A percentile compares a stretch with the other conserved stretches of the same genome.
Conservation (phyloP, 2,329 filamentous ascomycete genomes). For the Graphilbum ipis-grandicollis region DNA sequence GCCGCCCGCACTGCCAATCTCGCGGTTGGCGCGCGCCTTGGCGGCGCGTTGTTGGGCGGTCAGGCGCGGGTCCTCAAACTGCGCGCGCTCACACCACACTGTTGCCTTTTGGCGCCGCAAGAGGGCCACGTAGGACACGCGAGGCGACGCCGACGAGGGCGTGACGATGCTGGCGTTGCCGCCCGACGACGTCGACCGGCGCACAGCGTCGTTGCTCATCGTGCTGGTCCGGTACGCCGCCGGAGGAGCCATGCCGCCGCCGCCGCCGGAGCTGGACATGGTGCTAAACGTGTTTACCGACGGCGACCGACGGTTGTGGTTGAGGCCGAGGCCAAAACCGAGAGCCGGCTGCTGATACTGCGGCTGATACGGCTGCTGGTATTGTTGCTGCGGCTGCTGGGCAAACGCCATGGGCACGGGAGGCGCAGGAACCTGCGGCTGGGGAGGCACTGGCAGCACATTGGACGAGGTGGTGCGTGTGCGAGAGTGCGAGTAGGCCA, state of each 20-base stretch:
- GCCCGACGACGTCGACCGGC: constrained; percentile 64
- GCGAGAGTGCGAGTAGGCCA: constrained; percentile 33
- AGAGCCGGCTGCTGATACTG: constrained; percentile 6
- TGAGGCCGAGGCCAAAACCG: constrained; percentile 14
- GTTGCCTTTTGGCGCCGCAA: constrained; percentile 94
- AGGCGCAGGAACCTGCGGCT: constrained; percentile 11
- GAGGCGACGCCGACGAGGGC: constrained; percentile 16
- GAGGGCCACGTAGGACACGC: constrained; percentile 79
- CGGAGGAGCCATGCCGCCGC: constrained; percentile 23
- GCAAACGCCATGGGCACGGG: constrained; percentile 11
- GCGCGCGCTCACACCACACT: constrained; percentile 91
- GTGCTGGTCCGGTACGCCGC: constrained; percentile 39
- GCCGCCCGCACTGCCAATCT: constrained; percentile 45
- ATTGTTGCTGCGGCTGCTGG: constrained; percentile 14
- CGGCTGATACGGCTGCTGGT: too few species aligned
- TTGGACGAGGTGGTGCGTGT: constrained; percentile 40
- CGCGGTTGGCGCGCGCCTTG: constrained; percentile 69
- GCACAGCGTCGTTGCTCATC: constrained; percentile 39
- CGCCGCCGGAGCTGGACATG: constrained; percentile 36
- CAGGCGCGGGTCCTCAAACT: constrained; percentile 76
- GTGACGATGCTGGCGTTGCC: constrained; percentile 1
- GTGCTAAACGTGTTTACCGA: constrained; percentile 54
- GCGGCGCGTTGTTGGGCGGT: constrained; percentile 71
- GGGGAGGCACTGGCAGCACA: constrained; percentile 22
- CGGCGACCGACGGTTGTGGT: constrained; percentile 39